Conservation (phyloP, 208 protist species). For the Vickermania ingenoplastis region DNA sequence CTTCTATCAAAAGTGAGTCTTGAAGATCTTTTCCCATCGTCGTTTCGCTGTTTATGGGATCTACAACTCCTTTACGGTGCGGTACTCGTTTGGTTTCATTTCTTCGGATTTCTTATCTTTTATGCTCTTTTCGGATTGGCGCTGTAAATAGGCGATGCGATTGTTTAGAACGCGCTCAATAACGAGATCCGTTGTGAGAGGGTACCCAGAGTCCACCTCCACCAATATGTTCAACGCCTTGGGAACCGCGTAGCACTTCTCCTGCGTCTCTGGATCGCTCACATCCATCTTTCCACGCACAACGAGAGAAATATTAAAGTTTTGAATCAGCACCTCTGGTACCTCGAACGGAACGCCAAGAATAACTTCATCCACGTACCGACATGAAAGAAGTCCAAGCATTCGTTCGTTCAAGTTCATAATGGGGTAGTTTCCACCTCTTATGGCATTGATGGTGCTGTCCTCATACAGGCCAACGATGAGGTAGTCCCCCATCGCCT, state of each 20-base stretch:
- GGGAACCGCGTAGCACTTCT: constrained; percentile 54
- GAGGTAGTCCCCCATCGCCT: constrained; percentile 90
- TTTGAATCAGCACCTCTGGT: constrained; percentile 88
- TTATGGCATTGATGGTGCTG: constrained; percentile 76
- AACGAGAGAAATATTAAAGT: constrained; percentile 78
- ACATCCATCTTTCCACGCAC: constrained; percentile 60
- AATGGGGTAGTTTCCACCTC: constrained; percentile 95
- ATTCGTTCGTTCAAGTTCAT: constrained; percentile 98
- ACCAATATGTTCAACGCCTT: constrained; percentile 75
- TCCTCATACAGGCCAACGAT: constrained; percentile 96
- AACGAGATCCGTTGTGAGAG: constrained; percentile 50
- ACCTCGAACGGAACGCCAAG: constrained; percentile 95
- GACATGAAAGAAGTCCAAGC: constrained; percentile 93
- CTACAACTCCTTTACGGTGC: constrained; percentile 53
- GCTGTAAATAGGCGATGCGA: constrained; percentile 49
- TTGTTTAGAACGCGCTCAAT: constrained; percentile 80
- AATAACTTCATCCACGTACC: constrained; percentile 97
- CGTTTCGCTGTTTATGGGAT: no score
- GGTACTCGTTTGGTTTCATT: constrained; percentile 53
- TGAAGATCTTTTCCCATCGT: no score
- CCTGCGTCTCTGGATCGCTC: not conserved
- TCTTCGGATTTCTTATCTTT: constrained; percentile 54
- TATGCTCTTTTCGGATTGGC: constrained; percentile 51
- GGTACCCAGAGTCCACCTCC: constrained; percentile 59
- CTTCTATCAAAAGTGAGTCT: no score